Evolutionary conservation across 2,329 filamentous ascomycete species (phyloP), one percentile per base, ranked within the genome.

Genomic region (Tolypocladium pustulatum): DNA sequence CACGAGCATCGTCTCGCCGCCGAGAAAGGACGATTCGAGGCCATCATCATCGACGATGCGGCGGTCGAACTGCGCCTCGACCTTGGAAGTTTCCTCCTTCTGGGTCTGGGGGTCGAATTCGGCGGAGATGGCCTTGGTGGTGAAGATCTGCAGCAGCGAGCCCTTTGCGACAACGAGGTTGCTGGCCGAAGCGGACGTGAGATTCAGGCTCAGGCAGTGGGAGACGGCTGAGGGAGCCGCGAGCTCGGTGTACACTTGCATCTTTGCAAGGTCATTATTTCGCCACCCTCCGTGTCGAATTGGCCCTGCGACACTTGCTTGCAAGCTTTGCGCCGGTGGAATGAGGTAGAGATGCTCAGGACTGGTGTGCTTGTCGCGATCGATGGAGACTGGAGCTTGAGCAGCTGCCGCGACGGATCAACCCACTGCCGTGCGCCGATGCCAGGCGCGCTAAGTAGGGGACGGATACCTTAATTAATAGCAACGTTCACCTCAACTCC

Each of bases 201-300:
- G 91, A 40, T 91, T 84, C 46, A 96, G 76, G 61, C 80, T 83
- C 68, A 97, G 76, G 63, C 92, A 90, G 76, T 96, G 89, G 68
- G 91, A 92, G 75, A 97, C 91, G 72, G 92, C 92, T 72, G 92
- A 95, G 58, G 94, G 92, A 78, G 93, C 89, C 73, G 91, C 86
- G 72, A 99, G 81, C 81, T 99, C 94, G 70, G 91, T 92, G 77
- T 97, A 97, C 81, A 91, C 96, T 84, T 97, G 93, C 93, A 97
- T 97, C 54, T 65, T 64, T 63, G 68, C 71, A 66, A 66, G 63
- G 68, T 65, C 73, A 75, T 74, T 67, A 64, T 71, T 67, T 62
- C 63, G 57, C 63, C 59, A 58, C 59, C 59, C 61, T 59, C 52
- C 43, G 57, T 60, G 56, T 62, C 40, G 63, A 60, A 64, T 59